phyloP scores from a whole-genome alignment of 1,284 basidiomycete genomes.

The Melampsora abietis-canadensis region DNA sequence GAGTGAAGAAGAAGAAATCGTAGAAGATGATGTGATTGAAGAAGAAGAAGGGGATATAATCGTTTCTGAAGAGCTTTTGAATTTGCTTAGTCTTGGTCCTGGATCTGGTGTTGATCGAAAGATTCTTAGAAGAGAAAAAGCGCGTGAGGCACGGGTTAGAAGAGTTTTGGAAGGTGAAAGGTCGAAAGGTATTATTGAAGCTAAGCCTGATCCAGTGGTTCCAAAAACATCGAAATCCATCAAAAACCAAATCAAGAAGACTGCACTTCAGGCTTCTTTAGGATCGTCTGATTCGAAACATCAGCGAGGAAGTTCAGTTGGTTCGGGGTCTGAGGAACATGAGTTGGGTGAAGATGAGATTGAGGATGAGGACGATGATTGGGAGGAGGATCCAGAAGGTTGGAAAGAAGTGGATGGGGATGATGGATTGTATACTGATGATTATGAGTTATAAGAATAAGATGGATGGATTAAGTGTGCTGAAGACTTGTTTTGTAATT shows the following conservation, averaged over 20 bases:
- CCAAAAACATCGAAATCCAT: not conserved
- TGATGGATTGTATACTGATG: constrained; percentile 10
- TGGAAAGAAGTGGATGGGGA: constrained; percentile 32
- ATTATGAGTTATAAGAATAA: not conserved
- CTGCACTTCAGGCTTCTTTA: too few species aligned
- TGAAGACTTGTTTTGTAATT: too few species aligned
- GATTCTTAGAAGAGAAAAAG: constrained; percentile 16
- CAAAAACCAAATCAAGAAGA: too few species aligned
- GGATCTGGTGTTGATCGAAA: not conserved
- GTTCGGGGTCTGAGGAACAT: not conserved
- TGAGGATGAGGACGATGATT: constrained; percentile 22
- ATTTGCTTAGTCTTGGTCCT: constrained; percentile 20
- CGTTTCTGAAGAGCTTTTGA: constrained; percentile 36
- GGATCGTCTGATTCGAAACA: not conserved
- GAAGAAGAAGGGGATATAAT: constrained; percentile 22
- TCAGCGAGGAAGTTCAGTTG: not conserved
- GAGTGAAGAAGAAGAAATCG: not conserved
- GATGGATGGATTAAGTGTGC: too few species aligned
- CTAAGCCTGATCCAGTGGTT: not conserved
- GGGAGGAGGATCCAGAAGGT: constrained; percentile 42
- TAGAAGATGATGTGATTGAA: constrained; percentile 14
- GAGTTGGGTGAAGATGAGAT: constrained; percentile 10
- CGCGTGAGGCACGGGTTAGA: constrained; percentile 16
- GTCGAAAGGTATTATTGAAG: not conserved
- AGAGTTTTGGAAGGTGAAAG: constrained; percentile 28